Base-by-base conservation (phyloP, 352 stramenopile genomes). In the Phytopythium boreale region DNA sequence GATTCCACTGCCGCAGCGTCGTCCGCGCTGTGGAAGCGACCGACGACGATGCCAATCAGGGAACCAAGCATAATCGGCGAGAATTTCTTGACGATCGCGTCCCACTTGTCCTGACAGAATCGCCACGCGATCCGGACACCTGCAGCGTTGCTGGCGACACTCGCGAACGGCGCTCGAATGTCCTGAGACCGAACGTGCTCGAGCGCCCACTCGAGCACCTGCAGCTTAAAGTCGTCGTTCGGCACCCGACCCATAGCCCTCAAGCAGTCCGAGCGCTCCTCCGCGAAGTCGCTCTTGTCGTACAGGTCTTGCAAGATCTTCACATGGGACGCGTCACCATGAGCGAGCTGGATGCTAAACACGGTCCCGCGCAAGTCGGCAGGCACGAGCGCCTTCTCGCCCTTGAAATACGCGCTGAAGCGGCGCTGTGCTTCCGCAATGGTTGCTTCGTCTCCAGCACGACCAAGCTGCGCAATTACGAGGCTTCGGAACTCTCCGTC, bases 191-290 rank as follows among this genome's bases (percentile, higher is more conserved):
- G 81, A 12, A 93, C 81, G 43, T 79, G 77, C 15, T 77, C 70
- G 4, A 97, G 60, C 2, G 80, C 75, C 80, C 84, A 96, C 52
- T 93, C 77, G n/a, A 96, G 74, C 15, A 90, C 78, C 53, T 87
- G 74, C 37, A 69, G 70, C 65, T 94, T 87, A 8, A 75, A 41
- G 15, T 62, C 44, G 24, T 70, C 58, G 49, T 76, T 62, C 24
- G 76, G 71, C 15, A 90, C 73, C 31, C 62, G 74, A 10, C 84
- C 84, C 51, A 95, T 77, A 4, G 77, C 77, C 17, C 61, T 26
- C 41, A 95, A 61, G 47, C 75, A 90, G 65, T 91, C 80, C 17
- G 71, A 68, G 37, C 87, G 87, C 66, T 93, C 75, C 59, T 94
- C 83, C 0, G 71, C 75, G 61, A 90, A 82, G 41, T 90, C 79